Base-by-base conservation (phyloP, 2,329 filamentous ascomycete genomes). In the Scytalidium sp. region DNA sequence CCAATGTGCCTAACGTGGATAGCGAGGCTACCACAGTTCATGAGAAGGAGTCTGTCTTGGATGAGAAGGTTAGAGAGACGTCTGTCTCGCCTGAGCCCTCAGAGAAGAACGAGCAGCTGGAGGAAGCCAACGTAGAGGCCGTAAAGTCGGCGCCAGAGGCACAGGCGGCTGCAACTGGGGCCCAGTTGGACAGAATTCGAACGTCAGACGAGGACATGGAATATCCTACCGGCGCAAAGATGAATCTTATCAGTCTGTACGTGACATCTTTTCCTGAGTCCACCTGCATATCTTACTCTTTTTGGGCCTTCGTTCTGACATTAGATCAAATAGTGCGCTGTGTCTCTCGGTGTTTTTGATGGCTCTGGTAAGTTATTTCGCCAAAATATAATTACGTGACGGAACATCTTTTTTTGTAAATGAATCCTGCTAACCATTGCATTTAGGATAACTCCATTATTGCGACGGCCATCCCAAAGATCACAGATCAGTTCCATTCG, bases 391-490 rank as follows among this genome's bases (percentile, higher is more conserved):
- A 21, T 20, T 19, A 17, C 5, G 6, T 17, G 8, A 6, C 15
- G 5, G 9, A 7, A 17, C 8, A 11, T 45, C 19, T 17, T 15
- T 15, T 45, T 2, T 20, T 19, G 10, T 25, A 13, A 15, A 13
- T 3, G 13, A 32, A 7, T 17, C 19, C 3, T 45, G 43, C 43
- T 13, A 45, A 45, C 17, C 22, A 21, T 23, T 19, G 17, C 19
- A 15, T 13, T 43, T 47, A 47, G 46, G 64, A 68, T 53, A 63
- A 64, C 53, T 66, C 64, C 5, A 65, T 65, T 50, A 65, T 67
- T 48, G 64, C 67, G 3, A 70, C 67, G 5, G 67, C 67, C 15
- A 69, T 70, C 41, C 67, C 67, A 3, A 66, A 67, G 45, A 69
- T 70, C 46, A 69, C 67, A 1, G 62, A 68, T 55, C 58, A 68